phyloP scores from a whole-genome alignment of 2,329 filamentous ascomycete species.

The Setomelanomma holmii region DNA sequence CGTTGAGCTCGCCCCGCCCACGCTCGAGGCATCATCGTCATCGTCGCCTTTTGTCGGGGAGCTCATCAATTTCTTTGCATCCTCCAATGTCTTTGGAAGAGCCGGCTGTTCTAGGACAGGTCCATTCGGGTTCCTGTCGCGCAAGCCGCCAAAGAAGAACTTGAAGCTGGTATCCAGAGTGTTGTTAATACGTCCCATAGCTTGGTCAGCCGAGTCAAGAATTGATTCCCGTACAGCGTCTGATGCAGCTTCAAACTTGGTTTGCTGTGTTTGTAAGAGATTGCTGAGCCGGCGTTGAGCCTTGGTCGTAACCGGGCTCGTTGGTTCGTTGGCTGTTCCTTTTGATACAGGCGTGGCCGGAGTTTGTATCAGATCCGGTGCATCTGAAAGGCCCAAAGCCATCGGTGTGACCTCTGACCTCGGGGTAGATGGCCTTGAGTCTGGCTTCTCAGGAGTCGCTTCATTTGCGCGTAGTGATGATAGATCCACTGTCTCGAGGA shows the following conservation, averaged over 20 bases:
- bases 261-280: slow-evolving; percentile 82
- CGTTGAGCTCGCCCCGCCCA: slow-evolving; percentile 61
- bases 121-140: slow-evolving; percentile 64
- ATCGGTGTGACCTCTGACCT: slow-evolving; percentile 49
- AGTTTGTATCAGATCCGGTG: slow-evolving; percentile 48
- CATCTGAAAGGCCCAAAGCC: slow-evolving; percentile 47
- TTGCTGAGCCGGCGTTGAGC: slow-evolving; percentile 83
- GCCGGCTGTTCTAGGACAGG: slow-evolving; percentile 49
- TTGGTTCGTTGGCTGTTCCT: slow-evolving; percentile 27
- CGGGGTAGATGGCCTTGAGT: slow-evolving; percentile 57
- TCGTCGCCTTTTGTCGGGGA: slow-evolving; percentile 63
- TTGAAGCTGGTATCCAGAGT: slow-evolving; percentile 93
- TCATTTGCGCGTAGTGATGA: slow-evolving; percentile 86
- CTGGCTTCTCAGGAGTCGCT: slow-evolving; percentile 66
- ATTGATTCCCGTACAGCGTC: slow-evolving; percentile 74
- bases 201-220: slow-evolving; percentile 86
- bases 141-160: slow-evolving; percentile 87
- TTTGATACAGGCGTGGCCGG: slow-evolving; percentile 44
- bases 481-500: slow-evolving; percentile 93
- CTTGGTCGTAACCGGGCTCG: slow-evolving; percentile 51
- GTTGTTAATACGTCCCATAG: slow-evolving; percentile 88
- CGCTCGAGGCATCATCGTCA: slow-evolving; percentile 59
- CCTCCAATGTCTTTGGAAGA: slow-evolving; percentile 89
- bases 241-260: slow-evolving; percentile 80
- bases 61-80: slow-evolving; percentile 86